These are phyloP conservation scores for Tillandsia fasciculata DNA, from an alignment of 176 grass and related monocot species.

Conservation along the genomic window DNA sequence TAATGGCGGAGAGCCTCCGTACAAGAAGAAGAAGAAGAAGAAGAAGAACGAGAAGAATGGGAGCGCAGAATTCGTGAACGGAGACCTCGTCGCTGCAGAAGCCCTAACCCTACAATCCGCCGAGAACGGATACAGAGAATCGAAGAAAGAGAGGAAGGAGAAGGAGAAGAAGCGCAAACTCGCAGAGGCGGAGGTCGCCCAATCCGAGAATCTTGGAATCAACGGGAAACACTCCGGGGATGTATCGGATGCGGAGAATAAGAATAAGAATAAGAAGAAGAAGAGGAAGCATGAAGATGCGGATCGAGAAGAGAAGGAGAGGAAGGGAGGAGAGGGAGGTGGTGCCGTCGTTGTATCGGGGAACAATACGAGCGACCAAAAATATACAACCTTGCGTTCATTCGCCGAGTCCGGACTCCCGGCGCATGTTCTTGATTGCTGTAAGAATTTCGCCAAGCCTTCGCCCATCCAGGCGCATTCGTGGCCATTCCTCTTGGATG, in stretches of 20 bases:
- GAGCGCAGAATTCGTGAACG: not conserved
- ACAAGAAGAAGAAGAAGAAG: slow-evolving; percentile 7
- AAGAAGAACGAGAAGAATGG: slow-evolving; percentile 6
- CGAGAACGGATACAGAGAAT: not conserved
- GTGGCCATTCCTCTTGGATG: slow-evolving; percentile 82
- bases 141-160: slow-evolving; percentile 35
- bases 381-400: slow-evolving; percentile 57
- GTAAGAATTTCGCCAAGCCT: slow-evolving; percentile 57
- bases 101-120: not conserved
- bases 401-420: slow-evolving; percentile 63
- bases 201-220: slow-evolving; percentile 1
- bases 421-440: slow-evolving; percentile 60
- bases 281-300: slow-evolving; percentile 3
- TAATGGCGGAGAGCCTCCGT: not conserved
- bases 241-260: not conserved
- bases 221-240: slow-evolving; percentile 23
- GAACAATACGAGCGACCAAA: slow-evolving; percentile 39
- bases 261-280: slow-evolving; percentile 15
- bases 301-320: not conserved
- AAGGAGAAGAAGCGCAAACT: slow-evolving; percentile 49
- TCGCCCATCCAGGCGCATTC: slow-evolving; percentile 86
- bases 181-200: slow-evolving; percentile 12
- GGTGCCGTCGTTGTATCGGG: slow-evolving; percentile 50
- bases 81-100: not conserved
- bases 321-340: slow-evolving; percentile 2